Evolutionary conservation across 2,329 filamentous ascomycete genomes (phyloP), one percentile per base, ranked within the genome.

Genomic region (Cladophialophora psammophila): DNA sequence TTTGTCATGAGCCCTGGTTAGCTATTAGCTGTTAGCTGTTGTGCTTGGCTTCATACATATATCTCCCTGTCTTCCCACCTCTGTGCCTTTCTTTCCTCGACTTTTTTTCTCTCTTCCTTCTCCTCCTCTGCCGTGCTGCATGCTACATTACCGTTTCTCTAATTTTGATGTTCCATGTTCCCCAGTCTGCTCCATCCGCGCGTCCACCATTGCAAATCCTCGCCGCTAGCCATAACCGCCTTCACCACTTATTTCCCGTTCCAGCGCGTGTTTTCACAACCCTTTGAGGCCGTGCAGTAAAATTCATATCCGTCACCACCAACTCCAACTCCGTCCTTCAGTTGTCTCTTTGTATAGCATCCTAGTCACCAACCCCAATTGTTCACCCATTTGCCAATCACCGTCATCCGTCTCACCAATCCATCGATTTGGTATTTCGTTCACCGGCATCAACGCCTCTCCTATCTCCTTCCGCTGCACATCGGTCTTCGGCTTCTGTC

Each of bases 161-260:
- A 35, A 53, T 55, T 64, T 69, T 62, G 65, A 64, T 57, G 64
- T 69, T 69, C 61, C 53, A 64, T 57, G 64, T 69, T 69, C 61
- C 48, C 63, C 26, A 50, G 42, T 40, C 58, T 26, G 45, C 53
- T 40, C 53, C 55, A 55, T 60, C 32, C 58, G 40, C 53, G 18
- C 45, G 9, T 63, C 62, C 59, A 60, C 52, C 38, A 64, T 34
- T 31, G 54, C 42, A 57, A 50, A 58, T 61, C 62, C 48, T 66
- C 63, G 55, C 40, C 42, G 42, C 63, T 52, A 66, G 26, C 26
- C 26, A 26, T 26, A 50, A 34, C 60, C 20, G 8, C 56, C 42
- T 48, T 52, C 34, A 31, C 45, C 59, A 56, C 61, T 45, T 52
- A 58, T 53, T 61, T 32, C 32, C 20, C 50, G 26, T 57, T 56